phyloP scores from a whole-genome alignment of 2,329 filamentous ascomycete genomes.

The Capronia coronata region DNA sequence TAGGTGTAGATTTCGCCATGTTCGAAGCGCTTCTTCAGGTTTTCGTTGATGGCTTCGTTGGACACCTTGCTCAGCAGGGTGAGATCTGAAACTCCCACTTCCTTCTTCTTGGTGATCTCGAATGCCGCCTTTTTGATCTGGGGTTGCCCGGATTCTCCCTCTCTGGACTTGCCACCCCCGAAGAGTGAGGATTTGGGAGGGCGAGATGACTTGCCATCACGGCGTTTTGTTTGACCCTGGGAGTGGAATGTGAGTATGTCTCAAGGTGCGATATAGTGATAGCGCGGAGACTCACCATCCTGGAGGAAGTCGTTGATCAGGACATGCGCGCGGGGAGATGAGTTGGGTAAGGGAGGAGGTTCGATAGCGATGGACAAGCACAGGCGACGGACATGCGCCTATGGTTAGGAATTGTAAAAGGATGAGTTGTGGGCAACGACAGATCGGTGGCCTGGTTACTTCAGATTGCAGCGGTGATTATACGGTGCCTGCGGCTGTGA shows the following conservation, averaged over 20 bases:
- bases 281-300: conserved; percentile 15
- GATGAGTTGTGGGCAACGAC: conserved; percentile 5
- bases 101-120: conserved; percentile 96
- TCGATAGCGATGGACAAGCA: background rate
- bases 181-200: conserved; percentile 28
- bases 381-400: background rate
- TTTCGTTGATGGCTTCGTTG: conserved; percentile 98
- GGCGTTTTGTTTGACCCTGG: conserved; percentile 30
- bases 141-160: conserved; percentile 44
- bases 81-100: conserved; percentile 95
- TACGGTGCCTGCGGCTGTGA: conserved; percentile 3
- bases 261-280: background rate
- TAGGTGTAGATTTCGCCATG: conserved; percentile 99
- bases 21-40: conserved; percentile 95
- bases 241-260: conserved; percentile 8
- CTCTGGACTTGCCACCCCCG: conserved; percentile 25
- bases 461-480: conserved; percentile 8
- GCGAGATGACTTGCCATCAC: conserved; percentile 29
- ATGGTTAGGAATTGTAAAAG: background rate
- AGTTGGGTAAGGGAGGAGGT: background rate
- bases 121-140: conserved; percentile 94
- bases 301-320: conserved; percentile 10
- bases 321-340: conserved; percentile 16
- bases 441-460: conserved; percentile 5
- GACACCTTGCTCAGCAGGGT: conserved; percentile 97